Percentiles rank a stretch among this genome's conserved stretches.
Evolutionary conservation across 2,329 filamentous ascomycete genomes (phyloP).

Genomic region (Clarireedia monteithiana): DNA sequence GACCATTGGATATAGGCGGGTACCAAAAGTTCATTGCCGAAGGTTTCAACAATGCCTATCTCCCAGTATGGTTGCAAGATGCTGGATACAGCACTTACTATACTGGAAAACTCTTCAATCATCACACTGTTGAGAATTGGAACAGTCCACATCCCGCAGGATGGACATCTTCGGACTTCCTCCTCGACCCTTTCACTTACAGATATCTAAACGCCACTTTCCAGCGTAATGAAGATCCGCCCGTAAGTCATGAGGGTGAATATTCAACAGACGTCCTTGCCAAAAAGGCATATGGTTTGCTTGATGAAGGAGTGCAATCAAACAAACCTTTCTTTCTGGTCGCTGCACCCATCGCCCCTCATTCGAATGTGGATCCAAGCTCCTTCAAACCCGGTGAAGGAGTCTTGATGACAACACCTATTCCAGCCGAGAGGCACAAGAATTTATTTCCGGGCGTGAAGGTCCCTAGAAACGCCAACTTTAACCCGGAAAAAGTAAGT

Average conservation of each 20-base stretch:
- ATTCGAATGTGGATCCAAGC: slow-evolving; percentile 40
- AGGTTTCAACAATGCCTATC: slow-evolving; percentile 58
- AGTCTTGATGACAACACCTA: slow-evolving; percentile 38
- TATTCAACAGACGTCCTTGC: slow-evolving; percentile 48
- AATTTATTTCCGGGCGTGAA: slow-evolving; percentile 52
- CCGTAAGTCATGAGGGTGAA: slow-evolving; percentile 44
- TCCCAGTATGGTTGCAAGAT: slow-evolving; percentile 63
- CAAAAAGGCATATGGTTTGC: slow-evolving; percentile 48
- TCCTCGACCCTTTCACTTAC: slow-evolving; percentile 62
- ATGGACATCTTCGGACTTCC: slow-evolving; percentile 50
- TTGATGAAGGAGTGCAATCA: slow-evolving; percentile 49
- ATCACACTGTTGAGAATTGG: slow-evolving; percentile 54
- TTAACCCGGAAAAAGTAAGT: slow-evolving; percentile 53
- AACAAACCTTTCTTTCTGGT: slow-evolving; percentile 59
- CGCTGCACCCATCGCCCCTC: slow-evolving; percentile 59
- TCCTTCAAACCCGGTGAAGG: slow-evolving; percentile 3
- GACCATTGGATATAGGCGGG: slow-evolving; percentile 32
- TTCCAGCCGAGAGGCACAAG: slow-evolving; percentile 52
- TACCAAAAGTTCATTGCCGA: slow-evolving; percentile 60
- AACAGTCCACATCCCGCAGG: slow-evolving; percentile 48
- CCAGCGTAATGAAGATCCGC: slow-evolving; percentile 49
- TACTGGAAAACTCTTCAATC: slow-evolving; percentile 64
- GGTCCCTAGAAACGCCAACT: slow-evolving; percentile 55
- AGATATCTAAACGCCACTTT: slow-evolving; percentile 59
- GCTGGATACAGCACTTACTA: slow-evolving; percentile 67